phyloP scores from a whole-genome alignment of 345 rosid genomes.

The Euphorbia pulcherrima region DNA sequence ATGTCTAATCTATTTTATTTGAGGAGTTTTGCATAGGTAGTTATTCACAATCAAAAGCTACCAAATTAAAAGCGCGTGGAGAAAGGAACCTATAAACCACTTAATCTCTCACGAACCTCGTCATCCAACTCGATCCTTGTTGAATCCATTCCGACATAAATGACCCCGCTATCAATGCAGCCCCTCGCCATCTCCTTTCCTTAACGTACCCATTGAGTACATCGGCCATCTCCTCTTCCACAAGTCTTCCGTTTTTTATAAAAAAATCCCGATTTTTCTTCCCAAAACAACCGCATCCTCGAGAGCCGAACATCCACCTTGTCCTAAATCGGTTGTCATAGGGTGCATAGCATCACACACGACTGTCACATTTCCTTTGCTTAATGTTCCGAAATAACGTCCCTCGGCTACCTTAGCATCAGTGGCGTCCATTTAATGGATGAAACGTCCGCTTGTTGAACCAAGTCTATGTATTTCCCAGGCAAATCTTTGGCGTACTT shows the following conservation, averaged over 20 bases:
- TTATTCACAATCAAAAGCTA: constrained; percentile 33
- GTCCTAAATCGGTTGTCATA: constrained; percentile 49
- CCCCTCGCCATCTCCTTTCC: constrained; percentile 38
- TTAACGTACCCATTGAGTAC: constrained; percentile 24
- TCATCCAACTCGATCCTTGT: constrained; percentile 32
- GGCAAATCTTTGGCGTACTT: constrained; percentile 29
- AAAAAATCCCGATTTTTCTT: constrained; percentile 29
- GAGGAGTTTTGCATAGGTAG: constrained; percentile 12
- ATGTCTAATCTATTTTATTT: constrained; percentile 1
- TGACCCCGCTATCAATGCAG: constrained; percentile 22
- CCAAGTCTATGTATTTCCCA: constrained; percentile 16
- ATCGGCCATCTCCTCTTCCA: constrained; percentile 4
- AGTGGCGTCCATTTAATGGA: constrained; percentile 30
- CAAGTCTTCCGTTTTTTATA: constrained; percentile 6
- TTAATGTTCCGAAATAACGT: constrained; percentile 28
- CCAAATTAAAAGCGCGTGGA: background rate
- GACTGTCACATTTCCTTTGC: constrained; percentile 33
- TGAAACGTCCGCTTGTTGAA: constrained; percentile 26
- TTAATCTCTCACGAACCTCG: constrained; percentile 27
- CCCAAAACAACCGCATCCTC: constrained; percentile 44
- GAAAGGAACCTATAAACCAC: constrained; percentile 17
- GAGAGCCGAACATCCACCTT: constrained; percentile 36
- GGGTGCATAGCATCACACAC: constrained; percentile 57
- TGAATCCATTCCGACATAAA: constrained; percentile 39
- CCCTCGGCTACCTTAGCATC: constrained; percentile 36